Evolutionary conservation across 163 green algal genomes (phyloP).

Genomic region (Picocystis sp.): DNA sequence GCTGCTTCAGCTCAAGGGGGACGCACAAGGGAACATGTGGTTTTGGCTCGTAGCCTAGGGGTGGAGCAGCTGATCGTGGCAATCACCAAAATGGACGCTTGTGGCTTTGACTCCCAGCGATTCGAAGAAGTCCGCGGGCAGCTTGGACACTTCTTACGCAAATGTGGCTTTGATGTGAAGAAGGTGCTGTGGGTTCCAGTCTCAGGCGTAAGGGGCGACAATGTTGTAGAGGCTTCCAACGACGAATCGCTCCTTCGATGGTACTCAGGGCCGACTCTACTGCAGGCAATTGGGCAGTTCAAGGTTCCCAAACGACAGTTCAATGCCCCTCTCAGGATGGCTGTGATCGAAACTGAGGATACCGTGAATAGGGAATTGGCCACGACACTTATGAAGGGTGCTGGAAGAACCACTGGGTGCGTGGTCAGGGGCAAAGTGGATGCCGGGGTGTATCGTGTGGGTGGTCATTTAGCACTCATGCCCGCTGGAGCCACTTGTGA

Average conservation of each 20-base stretch:
- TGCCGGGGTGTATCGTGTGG: constrained; percentile 36
- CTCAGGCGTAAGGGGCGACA: constrained; percentile 54
- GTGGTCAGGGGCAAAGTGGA: constrained; percentile 62
- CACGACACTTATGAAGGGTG: too few species aligned
- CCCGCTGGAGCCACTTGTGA: constrained; percentile 29
- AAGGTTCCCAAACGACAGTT: constrained; percentile 23
- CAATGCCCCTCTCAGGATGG: constrained; percentile 52
- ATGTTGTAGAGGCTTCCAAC: constrained; percentile 40
- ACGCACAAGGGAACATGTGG: constrained; percentile 91
- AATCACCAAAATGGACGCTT: constrained; percentile 84
- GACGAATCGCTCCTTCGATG: constrained; percentile 25
- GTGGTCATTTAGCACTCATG: constrained; percentile 48
- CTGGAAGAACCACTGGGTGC: constrained; percentile 15
- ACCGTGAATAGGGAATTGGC: constrained; percentile 20
- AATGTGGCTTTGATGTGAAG: constrained; percentile 46
- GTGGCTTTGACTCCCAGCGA: constrained; percentile 32
- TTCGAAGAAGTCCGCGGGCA: constrained; percentile 54
- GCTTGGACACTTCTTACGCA: constrained; percentile 64
- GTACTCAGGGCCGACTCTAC: constrained; percentile 32
- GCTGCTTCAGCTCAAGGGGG: constrained; percentile 27
- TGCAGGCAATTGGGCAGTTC: constrained; percentile 69
- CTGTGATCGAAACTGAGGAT: constrained; percentile 46
- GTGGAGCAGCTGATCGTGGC: constrained; percentile 79
- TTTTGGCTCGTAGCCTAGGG: constrained; percentile 71
- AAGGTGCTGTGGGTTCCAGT: constrained; percentile 64